Conservation (phyloP, 495 filamentous ascomycete genomes). For the Podospora pseudoanserina region DNA sequence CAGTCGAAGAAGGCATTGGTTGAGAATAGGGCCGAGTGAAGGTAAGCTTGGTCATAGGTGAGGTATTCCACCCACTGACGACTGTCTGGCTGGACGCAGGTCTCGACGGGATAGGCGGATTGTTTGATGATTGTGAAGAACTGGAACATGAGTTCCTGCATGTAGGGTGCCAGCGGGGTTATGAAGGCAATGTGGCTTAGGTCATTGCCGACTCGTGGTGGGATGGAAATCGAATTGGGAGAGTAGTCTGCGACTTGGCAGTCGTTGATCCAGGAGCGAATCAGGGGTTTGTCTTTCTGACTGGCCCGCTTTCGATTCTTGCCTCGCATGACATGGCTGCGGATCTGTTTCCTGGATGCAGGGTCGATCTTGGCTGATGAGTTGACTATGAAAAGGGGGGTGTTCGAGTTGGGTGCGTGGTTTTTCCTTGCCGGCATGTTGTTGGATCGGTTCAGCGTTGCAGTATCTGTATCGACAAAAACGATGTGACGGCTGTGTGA, state of each 20-base stretch:
- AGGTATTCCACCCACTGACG: slow-evolving; percentile 19
- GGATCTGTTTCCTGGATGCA: slow-evolving; percentile 16
- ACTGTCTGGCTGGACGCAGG: slow-evolving; percentile 11
- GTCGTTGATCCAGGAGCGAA: slow-evolving; percentile 20
- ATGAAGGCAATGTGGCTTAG: background rate
- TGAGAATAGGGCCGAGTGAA: slow-evolving; percentile 17
- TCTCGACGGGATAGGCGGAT: slow-evolving; percentile 16
- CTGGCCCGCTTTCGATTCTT: slow-evolving; percentile 21
- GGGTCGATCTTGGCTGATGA: slow-evolving; percentile 18
- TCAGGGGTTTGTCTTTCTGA: background rate
- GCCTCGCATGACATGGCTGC: slow-evolving; percentile 29
- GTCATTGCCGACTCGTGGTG: slow-evolving; percentile 9
- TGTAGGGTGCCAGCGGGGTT: slow-evolving; percentile 1
- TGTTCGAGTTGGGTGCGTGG: background rate
- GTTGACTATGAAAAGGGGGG: slow-evolving; percentile 22
- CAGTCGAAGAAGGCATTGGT: slow-evolving; percentile 20
- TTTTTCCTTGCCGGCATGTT: background rate
- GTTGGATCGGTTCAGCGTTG: background rate
- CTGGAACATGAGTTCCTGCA: slow-evolving; percentile 3
- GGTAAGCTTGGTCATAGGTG: slow-evolving; percentile 19
- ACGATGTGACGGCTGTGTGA: background rate
- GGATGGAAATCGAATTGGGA: background rate
- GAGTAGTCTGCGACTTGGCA: background rate
- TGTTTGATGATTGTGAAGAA: slow-evolving; percentile 18
- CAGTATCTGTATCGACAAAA: background rate